These are phyloP conservation scores for Lablab purpureus DNA, from an alignment of 306 rosid species.

Conservation along the genomic window DNA sequence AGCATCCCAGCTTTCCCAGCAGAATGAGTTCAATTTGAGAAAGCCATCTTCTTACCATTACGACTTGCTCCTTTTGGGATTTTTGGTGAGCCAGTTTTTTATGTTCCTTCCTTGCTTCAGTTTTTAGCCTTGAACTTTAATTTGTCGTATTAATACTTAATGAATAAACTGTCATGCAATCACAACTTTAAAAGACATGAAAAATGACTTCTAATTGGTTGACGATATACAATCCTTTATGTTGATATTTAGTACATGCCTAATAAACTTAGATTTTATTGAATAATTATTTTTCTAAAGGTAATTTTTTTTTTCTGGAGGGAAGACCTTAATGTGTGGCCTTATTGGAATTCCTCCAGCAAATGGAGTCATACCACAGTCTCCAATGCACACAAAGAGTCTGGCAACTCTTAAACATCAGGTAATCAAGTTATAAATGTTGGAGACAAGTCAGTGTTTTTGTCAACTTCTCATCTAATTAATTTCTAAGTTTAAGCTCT, in stretches of 20 bases:
- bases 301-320: slow-evolving; percentile 30
- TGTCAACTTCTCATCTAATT: not conserved
- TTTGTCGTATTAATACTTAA: not conserved
- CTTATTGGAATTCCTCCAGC: slow-evolving; percentile 95
- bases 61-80: slow-evolving; percentile 90
- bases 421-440: slow-evolving; percentile 54
- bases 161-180: not conserved
- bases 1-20: slow-evolving; percentile 98
- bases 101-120: not conserved
- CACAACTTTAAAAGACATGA: not conserved
- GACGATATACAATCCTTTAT: not conserved
- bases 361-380: slow-evolving; percentile 98
- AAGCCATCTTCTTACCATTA: slow-evolving; percentile 96
- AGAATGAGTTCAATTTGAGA: slow-evolving; percentile 94
- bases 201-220: not conserved
- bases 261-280: not conserved
- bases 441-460: not conserved
- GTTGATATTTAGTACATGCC: not conserved
- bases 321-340: slow-evolving; percentile 92
- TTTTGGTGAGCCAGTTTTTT: slow-evolving; percentile 64
- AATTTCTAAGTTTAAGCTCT: not conserved
- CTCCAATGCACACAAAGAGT: slow-evolving; percentile 99
- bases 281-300: not conserved
- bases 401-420: slow-evolving; percentile 98
- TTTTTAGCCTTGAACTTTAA: slow-evolving; percentile 8